These are phyloP conservation scores for Neoboletus magnificus DNA, from an alignment of 768 basidiomycete genomes.

Conservation along the genomic window DNA sequence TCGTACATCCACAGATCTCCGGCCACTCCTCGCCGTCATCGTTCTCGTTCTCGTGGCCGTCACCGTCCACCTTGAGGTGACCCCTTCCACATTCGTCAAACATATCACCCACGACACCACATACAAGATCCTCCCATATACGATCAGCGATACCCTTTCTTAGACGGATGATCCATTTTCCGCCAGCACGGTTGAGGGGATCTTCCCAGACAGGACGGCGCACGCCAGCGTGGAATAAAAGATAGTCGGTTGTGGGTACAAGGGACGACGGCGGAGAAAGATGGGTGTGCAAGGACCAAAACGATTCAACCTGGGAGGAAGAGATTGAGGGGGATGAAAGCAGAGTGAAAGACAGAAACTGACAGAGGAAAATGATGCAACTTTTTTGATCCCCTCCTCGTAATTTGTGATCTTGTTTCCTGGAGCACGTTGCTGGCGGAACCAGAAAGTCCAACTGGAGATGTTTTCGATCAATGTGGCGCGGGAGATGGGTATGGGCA, in stretches of 20 bases:
- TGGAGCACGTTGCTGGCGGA: constrained; percentile 84
- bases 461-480: constrained; percentile 18
- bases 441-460: constrained; percentile 86
- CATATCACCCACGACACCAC: constrained; percentile 87
- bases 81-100: constrained; percentile 62
- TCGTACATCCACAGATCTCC: constrained; percentile 92
- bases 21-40: constrained; percentile 52
- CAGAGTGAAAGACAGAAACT: constrained; percentile 23
- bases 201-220: constrained; percentile 96
- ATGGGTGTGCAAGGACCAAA: constrained; percentile 94
- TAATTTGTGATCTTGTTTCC: constrained; percentile 89
- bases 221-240: constrained; percentile 84
- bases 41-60: constrained; percentile 37
- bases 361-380: constrained; percentile 86
- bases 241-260: constrained; percentile 88
- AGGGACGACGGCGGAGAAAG: constrained; percentile 81
- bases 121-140: constrained; percentile 85
- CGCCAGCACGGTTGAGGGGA: constrained; percentile 80
- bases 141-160: constrained; percentile 89
- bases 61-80: constrained; percentile 27
- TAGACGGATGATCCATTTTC: constrained; percentile 94
- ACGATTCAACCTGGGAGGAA: constrained; percentile 78
- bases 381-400: constrained; percentile 92
- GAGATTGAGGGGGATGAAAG: constrained; percentile 6
- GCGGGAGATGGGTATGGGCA: constrained; percentile 16